Conservation (phyloP, 371 early-diverging fungal genomes). For the Mucor lusitanicus region DNA sequence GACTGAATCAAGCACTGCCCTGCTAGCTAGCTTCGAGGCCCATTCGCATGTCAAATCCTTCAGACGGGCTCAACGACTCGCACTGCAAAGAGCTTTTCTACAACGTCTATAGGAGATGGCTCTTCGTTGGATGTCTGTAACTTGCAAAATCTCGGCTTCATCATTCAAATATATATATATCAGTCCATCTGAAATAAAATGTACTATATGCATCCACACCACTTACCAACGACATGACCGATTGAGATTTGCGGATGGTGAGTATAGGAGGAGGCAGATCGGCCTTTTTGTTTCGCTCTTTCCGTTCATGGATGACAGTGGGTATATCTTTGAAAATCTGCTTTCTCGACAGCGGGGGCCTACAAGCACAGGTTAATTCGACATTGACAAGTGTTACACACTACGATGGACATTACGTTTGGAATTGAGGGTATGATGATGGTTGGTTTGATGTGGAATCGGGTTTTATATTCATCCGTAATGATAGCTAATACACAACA, state of each 20-base stretch:
- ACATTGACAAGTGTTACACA: not conserved
- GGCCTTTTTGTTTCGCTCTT: conserved; percentile 3
- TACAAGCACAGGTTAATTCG: not conserved
- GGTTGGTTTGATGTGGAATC: conserved; percentile 20
- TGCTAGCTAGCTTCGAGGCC: not conserved
- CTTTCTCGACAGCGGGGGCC: conserved; percentile 33
- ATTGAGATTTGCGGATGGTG: conserved; percentile 26
- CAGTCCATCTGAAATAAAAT: too few species aligned
- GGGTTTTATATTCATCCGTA: conserved; percentile 47
- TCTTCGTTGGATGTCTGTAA: conserved; percentile 27
- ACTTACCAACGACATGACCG: conserved; percentile 35
- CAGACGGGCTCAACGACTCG: conserved; percentile 1
- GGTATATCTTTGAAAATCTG: conserved; percentile 39
- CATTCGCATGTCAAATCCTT: not conserved
- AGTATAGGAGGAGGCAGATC: not conserved
- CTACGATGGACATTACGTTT: conserved; percentile 33
- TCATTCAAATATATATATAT: not conserved
- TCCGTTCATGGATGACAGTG: conserved; percentile 28
- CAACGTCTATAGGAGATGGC: conserved; percentile 40
- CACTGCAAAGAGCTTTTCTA: conserved; percentile 35
- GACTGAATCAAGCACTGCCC: not conserved
- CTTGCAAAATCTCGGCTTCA: conserved; percentile 37
- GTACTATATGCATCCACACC: too few species aligned
- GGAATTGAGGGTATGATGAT: conserved; percentile 24
- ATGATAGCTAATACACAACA: conserved; percentile 33